These are phyloP conservation scores for Emiliania huxleyi DNA, from an alignment of 78 protist species.

Conservation along the genomic window DNA sequence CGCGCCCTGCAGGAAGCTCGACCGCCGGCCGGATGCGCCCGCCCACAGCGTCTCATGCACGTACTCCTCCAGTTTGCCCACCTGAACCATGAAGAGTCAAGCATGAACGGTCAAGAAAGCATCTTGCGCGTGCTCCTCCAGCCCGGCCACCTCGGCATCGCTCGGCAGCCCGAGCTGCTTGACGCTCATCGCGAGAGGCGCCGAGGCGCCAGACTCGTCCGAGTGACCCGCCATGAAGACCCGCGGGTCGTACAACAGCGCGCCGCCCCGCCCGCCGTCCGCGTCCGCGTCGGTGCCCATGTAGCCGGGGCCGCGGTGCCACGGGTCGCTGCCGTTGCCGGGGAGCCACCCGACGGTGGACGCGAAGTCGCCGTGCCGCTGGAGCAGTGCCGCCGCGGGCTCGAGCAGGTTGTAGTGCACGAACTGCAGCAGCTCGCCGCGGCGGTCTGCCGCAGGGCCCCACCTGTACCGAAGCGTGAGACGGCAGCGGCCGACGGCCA, in stretches of 20 bases:
- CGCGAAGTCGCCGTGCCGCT: not conserved
- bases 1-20: not conserved
- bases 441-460: not conserved
- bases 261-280: not conserved
- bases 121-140: not conserved
- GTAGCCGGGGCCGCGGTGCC: constrained; percentile 14
- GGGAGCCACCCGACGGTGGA: not conserved
- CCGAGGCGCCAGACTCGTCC: constrained; percentile 1
- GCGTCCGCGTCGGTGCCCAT: not conserved
- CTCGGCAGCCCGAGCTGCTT: not conserved
- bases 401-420: not conserved
- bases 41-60: not conserved
- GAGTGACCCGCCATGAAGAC: not conserved
- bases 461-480: too few species aligned
- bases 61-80: not conserved
- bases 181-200: not conserved
- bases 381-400: not conserved
- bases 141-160: not conserved
- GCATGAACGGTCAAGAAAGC: not conserved
- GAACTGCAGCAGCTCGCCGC: not conserved
- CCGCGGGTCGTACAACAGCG: not conserved
- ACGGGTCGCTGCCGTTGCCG: not conserved
- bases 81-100: too few species aligned
- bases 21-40: not conserved
- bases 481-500: too few species aligned